These are phyloP conservation scores for Garcia nutans DNA, from an alignment of 345 rosid species.

Conservation along the genomic window DNA sequence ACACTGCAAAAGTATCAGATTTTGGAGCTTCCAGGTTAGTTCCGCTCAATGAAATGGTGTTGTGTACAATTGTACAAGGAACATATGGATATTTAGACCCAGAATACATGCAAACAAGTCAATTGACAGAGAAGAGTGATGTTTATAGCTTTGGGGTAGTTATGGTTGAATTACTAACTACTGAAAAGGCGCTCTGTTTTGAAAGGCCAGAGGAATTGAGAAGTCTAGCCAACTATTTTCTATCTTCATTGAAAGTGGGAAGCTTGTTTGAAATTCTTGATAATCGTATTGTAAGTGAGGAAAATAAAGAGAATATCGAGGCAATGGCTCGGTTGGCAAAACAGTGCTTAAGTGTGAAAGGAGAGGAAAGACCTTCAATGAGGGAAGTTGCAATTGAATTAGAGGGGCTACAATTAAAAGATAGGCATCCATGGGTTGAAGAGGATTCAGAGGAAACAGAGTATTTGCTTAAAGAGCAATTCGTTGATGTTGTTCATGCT, in stretches of 20 bases:
- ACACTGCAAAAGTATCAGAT: slow-evolving; percentile 47
- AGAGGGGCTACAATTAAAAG: slow-evolving; percentile 19
- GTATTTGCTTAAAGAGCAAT: slow-evolving; percentile 10
- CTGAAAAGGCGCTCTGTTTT: slow-evolving; percentile 32
- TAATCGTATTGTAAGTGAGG: neutral
- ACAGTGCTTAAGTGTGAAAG: slow-evolving; percentile 27
- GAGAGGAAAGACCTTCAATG: slow-evolving; percentile 26
- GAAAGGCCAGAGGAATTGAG: slow-evolving; percentile 23
- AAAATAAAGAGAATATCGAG: slow-evolving; percentile 6
- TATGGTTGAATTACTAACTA: slow-evolving; percentile 35
- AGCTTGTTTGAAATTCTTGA: slow-evolving; percentile 26
- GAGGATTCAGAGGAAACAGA: slow-evolving; percentile 4
- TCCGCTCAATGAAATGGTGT: slow-evolving; percentile 33
- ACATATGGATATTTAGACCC: slow-evolving; percentile 48
- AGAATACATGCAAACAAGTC: slow-evolving; percentile 35
- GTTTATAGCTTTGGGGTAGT: slow-evolving; percentile 53
- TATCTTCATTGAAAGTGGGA: slow-evolving; percentile 17
- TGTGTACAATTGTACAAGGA: slow-evolving; percentile 49
- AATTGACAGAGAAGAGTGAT: slow-evolving; percentile 51
- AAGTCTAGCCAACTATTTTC: slow-evolving; percentile 32
- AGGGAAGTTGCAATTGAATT: slow-evolving; percentile 40
- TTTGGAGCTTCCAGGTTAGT: slow-evolving; percentile 50
- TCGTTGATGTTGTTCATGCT: too few relatives aligned
- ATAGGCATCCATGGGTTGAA: slow-evolving; percentile 14
- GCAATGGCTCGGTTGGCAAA: slow-evolving; percentile 19